A percentile compares a stretch with the other conserved stretches of the same genome.
phyloP scores from a whole-genome alignment of 2,329 filamentous ascomycete genomes.

The Aspergillus carbonarius region DNA sequence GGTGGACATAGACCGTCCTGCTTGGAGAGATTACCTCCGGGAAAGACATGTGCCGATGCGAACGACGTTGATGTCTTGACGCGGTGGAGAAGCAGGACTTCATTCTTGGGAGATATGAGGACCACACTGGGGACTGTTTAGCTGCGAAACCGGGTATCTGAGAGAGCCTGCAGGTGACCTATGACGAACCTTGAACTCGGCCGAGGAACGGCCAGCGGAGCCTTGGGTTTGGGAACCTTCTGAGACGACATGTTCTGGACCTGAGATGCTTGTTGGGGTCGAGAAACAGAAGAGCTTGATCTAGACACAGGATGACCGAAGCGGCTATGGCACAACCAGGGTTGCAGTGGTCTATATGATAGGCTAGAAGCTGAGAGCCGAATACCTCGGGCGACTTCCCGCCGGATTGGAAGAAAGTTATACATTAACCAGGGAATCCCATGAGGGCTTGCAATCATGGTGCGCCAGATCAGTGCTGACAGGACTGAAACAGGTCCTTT shows the following conservation, averaged over 20 bases:
- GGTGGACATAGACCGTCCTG: constrained; percentile 68
- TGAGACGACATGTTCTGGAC: constrained; percentile 23
- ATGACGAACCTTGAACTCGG: constrained; percentile 62
- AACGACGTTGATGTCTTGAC: constrained; percentile 81
- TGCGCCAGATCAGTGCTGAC: not conserved
- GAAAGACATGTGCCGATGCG: constrained; percentile 91
- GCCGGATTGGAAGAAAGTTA: not conserved
- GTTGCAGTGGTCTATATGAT: not conserved
- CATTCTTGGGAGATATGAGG: constrained; percentile 79
- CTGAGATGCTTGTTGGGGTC: constrained; percentile 1
- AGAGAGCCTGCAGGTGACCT: no score
- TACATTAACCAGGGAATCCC: constrained; percentile 14
- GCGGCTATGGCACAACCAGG: not conserved
- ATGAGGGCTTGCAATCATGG: constrained; percentile 10
- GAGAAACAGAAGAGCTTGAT: constrained; percentile 15
- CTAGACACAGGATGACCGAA: constrained; percentile 2
- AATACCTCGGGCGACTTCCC: constrained; percentile 11
- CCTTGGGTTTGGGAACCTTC: constrained; percentile 30
- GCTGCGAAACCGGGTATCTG: not conserved
- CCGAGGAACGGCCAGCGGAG: constrained; percentile 50
- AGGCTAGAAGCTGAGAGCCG: constrained; percentile 3
- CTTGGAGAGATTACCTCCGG: constrained; percentile 74
- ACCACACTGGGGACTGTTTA: constrained; percentile 61
- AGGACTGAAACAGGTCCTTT: not conserved
- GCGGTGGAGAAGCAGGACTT: constrained; percentile 83